Evolutionary conservation across 176 grass and related monocot species (phyloP).

Genomic region (Carex littledalei): DNA sequence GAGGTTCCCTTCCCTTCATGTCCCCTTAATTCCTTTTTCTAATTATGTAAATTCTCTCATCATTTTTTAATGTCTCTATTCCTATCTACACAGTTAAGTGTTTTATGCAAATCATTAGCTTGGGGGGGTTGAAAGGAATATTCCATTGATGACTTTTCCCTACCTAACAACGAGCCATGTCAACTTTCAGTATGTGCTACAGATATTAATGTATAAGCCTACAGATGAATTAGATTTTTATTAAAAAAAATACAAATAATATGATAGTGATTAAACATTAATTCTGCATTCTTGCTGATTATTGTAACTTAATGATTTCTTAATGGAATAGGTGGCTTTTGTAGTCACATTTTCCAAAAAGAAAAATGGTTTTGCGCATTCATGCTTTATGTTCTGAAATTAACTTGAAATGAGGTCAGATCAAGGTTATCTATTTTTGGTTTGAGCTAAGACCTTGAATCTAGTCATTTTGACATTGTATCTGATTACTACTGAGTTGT

Average conservation of each 20-base stretch:
- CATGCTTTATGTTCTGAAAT: neutral
- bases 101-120: neutral
- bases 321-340: neutral
- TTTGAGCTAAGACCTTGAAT: neutral
- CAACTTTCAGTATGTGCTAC: neutral
- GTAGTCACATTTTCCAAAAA: neutral
- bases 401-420: neutral
- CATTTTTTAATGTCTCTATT: neutral
- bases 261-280: neutral
- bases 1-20: constrained; percentile 30
- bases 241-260: neutral
- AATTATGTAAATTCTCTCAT: neutral
- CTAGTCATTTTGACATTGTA: neutral
- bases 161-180: neutral
- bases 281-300: neutral
- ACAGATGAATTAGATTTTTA: neutral
- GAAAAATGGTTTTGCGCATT: neutral
- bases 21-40: neutral
- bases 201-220: neutral
- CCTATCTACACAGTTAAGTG: neutral
- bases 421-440: neutral
- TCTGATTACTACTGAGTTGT: neutral
- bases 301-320: neutral
- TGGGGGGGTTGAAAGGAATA: neutral
- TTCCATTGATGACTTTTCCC: neutral